Evolutionary conservation across 495 filamentous ascomycete species (phyloP).

Genomic region (Neurospora africana): DNA sequence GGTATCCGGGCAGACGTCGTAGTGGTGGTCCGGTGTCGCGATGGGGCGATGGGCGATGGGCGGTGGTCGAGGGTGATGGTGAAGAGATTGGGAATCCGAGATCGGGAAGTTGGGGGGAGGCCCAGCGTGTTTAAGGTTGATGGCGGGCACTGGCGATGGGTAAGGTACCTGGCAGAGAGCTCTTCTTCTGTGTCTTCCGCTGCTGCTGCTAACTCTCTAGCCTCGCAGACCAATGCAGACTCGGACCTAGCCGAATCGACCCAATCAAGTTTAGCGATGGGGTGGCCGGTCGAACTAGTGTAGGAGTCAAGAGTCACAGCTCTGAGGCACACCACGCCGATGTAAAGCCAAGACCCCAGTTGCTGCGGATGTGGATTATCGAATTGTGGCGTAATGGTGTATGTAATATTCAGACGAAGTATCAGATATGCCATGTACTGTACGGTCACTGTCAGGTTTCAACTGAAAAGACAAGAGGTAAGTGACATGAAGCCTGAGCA

Average conservation of each 20-base stretch:
- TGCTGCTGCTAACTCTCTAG: background rate
- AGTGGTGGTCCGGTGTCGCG: conserved; percentile 28
- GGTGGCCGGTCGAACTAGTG: background rate
- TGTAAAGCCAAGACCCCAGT: background rate
- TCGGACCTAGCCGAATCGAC: background rate
- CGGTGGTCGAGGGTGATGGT: background rate
- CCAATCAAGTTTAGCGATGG: background rate
- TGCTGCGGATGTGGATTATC: background rate
- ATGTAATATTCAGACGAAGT: background rate
- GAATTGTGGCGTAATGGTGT: background rate
- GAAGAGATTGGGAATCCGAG: background rate
- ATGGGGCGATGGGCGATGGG: background rate
- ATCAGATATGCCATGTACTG: background rate
- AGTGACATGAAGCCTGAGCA: background rate
- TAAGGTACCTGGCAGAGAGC: background rate
- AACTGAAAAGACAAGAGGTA: too few relatives aligned
- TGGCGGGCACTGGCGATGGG: background rate
- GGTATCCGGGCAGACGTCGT: conserved; percentile 15
- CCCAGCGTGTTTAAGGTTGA: background rate
- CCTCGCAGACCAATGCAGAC: background rate
- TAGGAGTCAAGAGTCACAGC: background rate
- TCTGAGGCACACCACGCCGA: background rate
- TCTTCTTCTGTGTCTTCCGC: background rate
- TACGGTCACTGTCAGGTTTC: background rate
- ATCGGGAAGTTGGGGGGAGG: background rate